These are phyloP conservation scores for Apiotrichum sp. DNA, from an alignment of 1,284 basidiomycete genomes.

Conservation along the genomic window DNA sequence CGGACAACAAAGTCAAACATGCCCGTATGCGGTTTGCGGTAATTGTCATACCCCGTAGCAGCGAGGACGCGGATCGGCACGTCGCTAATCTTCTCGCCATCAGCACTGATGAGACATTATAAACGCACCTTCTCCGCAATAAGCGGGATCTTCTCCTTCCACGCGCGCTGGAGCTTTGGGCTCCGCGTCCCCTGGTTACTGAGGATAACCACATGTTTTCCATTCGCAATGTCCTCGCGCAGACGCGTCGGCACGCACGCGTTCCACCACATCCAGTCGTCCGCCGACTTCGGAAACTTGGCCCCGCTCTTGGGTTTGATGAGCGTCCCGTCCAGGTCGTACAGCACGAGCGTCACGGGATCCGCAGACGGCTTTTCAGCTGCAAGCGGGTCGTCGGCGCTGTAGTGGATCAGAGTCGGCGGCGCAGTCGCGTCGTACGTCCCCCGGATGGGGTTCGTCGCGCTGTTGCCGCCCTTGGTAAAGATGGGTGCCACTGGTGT, in stretches of 20 bases:
- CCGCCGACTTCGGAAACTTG: conserved; percentile 49
- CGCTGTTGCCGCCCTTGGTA: neutral
- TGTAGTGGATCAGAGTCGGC: conserved; percentile 35
- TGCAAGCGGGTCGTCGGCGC: conserved; percentile 39
- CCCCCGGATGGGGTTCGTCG: neutral
- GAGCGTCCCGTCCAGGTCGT: conserved; percentile 82
- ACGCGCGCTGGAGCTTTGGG: conserved; percentile 52
- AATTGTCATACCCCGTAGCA: conserved; percentile 58
- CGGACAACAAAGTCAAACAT: conserved; percentile 72
- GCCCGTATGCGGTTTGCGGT: conserved; percentile 81
- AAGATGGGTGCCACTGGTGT: conserved; percentile 10
- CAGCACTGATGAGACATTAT: neutral
- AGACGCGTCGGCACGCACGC: conserved; percentile 60
- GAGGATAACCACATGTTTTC: conserved; percentile 71
- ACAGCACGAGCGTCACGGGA: conserved; percentile 61
- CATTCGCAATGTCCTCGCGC: conserved; percentile 56
- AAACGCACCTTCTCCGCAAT: conserved; percentile 62
- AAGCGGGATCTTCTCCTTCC: conserved; percentile 67
- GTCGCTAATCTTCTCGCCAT: conserved; percentile 10
- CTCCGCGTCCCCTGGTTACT: conserved; percentile 55
- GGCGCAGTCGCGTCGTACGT: conserved; percentile 22
- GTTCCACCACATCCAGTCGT: conserved; percentile 74
- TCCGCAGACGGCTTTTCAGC: conserved; percentile 2
- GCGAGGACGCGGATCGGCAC: conserved; percentile 76
- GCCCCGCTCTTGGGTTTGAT: conserved; percentile 59